Base-by-base conservation (phyloP, 2,329 filamentous ascomycete species). In the Ramichloridium luteum region DNA sequence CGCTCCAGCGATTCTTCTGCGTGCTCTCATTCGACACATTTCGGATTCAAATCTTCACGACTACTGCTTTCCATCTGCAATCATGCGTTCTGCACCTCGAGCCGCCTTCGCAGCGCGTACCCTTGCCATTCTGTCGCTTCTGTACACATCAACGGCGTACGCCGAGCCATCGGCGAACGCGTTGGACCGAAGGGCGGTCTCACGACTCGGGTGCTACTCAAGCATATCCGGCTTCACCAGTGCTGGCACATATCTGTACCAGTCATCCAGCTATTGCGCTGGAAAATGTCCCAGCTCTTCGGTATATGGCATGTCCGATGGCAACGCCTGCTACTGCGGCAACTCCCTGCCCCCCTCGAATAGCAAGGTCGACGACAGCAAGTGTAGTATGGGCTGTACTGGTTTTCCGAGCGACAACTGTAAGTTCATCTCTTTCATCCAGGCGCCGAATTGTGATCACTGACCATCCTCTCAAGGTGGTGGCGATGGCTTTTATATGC, bases 241-340 rank as follows among this genome's bases (percentile, higher is more conserved):
- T 37, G 55, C 64, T 36, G 68, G 64, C 12, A 33, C 47, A 11
- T 69, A 61, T 35, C 57, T 53, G 12, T 75, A 61, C 44, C 70
- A 73, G 44, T 67, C 63, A 40, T 54, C 56, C 20, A 70, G 71
- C 34, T 64, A 65, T 40, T 77, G 72, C 44, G 20, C 20, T 8
- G n/a, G n/a, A n/a, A n/a, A n/a, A n/a, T n/a, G n/a, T n/a, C n/a
- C n/a, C n/a, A n/a, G n/a, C n/a, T n/a, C n/a, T n/a, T n/a, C n/a
- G n/a, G n/a, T n/a, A n/a, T n/a, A n/a, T n/a, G 82, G 67, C 20
- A 59, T 81, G 23, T 70, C 67, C 5, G 65, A 67, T 13, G 70
- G 70, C 11, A 61, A 65, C n/a, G 57, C 72, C 41, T 93, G 84
- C 59, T 80, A 65, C 47, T 93, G 84, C 49, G 84, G 84, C 37